A percentile compares a stretch with the other conserved stretches of the same genome.
phyloP scores from a whole-genome alignment of 1,284 basidiomycete species.

The Ceratobasidium theobromae region DNA sequence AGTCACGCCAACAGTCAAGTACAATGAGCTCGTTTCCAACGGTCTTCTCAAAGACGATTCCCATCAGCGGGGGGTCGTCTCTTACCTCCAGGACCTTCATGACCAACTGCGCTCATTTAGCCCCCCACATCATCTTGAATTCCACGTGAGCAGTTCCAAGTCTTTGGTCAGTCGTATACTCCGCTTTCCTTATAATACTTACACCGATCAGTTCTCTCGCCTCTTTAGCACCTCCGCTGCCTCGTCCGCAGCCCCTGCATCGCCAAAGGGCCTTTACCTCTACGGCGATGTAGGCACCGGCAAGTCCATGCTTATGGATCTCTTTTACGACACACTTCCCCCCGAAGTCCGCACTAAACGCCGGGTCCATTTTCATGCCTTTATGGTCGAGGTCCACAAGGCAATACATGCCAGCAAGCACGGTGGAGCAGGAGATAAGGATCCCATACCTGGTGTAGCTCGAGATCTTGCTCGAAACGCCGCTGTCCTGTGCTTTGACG shows the following conservation, averaged over 20 bases:
- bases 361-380: constrained; percentile 94
- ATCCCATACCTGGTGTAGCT: constrained; percentile 88
- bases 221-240: constrained; percentile 51
- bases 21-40: constrained; percentile 71
- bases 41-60: constrained; percentile 75
- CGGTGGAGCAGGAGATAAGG: constrained; percentile 65
- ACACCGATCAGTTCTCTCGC: constrained; percentile 57
- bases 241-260: constrained; percentile 46
- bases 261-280: constrained; percentile 92
- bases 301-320: constrained; percentile 99
- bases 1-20: constrained; percentile 63
- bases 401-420: constrained; percentile 80
- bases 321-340: constrained; percentile 91
- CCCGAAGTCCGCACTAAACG: constrained; percentile 61
- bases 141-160: neutral
- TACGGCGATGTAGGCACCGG: constrained; percentile 97
- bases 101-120: constrained; percentile 70
- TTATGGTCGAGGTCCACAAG: constrained; percentile 99
- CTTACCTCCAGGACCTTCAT: constrained; percentile 79
- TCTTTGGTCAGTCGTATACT: constrained; percentile 46
- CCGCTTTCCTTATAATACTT: constrained; percentile 1
- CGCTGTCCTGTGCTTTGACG: constrained; percentile 92
- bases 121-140: constrained; percentile 52
- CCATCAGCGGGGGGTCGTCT: constrained; percentile 83
- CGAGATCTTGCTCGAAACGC: constrained; percentile 85